Evolutionary conservation across 1,139 yeast species (phyloP).

Genomic region (Insectozyma bohioensis): DNA sequence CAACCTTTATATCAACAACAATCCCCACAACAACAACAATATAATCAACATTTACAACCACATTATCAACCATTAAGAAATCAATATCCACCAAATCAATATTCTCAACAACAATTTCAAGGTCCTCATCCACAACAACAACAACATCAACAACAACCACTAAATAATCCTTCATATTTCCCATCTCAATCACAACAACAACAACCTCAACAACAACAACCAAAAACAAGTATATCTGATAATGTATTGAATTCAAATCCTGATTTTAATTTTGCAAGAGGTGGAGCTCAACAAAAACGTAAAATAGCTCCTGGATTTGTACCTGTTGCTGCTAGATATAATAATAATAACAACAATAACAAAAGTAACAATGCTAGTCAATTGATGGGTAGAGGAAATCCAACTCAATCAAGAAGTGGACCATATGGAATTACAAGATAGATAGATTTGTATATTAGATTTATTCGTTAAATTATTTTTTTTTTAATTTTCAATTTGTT

Average conservation of each 20-base stretch:
- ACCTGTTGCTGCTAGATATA: slow-evolving; percentile 19
- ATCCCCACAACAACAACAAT: slow-evolving; percentile 14
- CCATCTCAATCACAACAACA: slow-evolving; percentile 12
- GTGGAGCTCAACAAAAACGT: slow-evolving; percentile 21
- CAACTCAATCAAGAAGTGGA: slow-evolving; percentile 17
- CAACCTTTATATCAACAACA: slow-evolving; percentile 20
- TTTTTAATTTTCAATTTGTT: too few relatives aligned
- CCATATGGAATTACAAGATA: slow-evolving; percentile 21
- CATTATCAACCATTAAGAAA: slow-evolving; percentile 17
- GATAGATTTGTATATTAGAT: background rate
- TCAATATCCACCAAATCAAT: slow-evolving; percentile 10
- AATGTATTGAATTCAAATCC: slow-evolving; percentile 52
- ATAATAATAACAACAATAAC: slow-evolving; percentile 14
- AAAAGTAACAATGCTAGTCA: slow-evolving; percentile 15
- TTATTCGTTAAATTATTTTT: background rate
- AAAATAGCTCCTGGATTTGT: slow-evolving; percentile 22
- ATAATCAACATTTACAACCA: slow-evolving; percentile 13
- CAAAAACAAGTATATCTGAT: slow-evolving; percentile 44
- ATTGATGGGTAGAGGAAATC: slow-evolving; percentile 14
- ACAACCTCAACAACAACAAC: slow-evolving; percentile 6
- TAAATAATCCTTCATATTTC: slow-evolving; percentile 5
- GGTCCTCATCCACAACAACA: slow-evolving; percentile 13
- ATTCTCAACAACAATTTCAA: slow-evolving; percentile 16
- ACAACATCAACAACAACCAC: slow-evolving; percentile 14
- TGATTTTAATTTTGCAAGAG: slow-evolving; percentile 53